Conservation (phyloP, 768 basidiomycete genomes). For the Sistotremastrum suecicum region DNA sequence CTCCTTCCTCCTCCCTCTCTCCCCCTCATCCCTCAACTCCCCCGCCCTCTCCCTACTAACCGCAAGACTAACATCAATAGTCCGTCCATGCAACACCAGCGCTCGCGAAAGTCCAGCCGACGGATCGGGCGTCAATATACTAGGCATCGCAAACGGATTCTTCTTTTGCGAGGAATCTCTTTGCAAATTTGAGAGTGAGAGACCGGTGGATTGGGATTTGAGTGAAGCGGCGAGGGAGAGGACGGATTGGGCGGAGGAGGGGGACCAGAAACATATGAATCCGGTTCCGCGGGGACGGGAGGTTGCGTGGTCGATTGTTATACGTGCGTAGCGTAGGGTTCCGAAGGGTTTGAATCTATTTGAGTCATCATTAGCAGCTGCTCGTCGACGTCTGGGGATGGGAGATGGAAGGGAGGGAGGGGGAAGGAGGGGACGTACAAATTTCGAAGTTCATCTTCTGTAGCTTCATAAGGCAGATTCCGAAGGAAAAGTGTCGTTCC, state of each 20-base stretch:
- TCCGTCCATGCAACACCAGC: conserved; percentile 83
- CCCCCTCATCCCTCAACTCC: conserved; percentile 79
- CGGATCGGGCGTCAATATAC: conserved; percentile 88
- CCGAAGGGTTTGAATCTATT: conserved; percentile 84
- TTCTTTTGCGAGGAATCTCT: conserved; percentile 25
- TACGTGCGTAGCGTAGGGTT: conserved; percentile 81
- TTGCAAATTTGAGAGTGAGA: not conserved
- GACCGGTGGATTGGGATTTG: not conserved
- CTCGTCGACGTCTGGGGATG: not conserved
- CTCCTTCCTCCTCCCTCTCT: conserved; percentile 71
- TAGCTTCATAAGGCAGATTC: conserved; percentile 84
- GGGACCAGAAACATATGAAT: conserved; percentile 85
- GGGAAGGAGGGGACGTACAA: conserved; percentile 36
- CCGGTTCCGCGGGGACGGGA: conserved; percentile 89
- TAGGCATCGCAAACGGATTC: conserved; percentile 79
- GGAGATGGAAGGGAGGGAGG: not conserved
- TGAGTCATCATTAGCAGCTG: not conserved
- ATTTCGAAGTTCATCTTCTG: conserved; percentile 80
- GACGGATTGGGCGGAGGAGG: not conserved
- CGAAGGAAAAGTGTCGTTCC: conserved; percentile 91
- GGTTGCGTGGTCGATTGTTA: conserved; percentile 71
- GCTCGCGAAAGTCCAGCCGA: conserved; percentile 70
- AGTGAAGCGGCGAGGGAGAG: too few relatives aligned
- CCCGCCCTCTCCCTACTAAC: conserved; percentile 83
- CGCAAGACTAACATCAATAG: conserved; percentile 80